Percentiles rank a stretch among this genome's conserved stretches.
Conservation (phyloP, 257 asterid species). For the Linderniella brevidens region DNA sequence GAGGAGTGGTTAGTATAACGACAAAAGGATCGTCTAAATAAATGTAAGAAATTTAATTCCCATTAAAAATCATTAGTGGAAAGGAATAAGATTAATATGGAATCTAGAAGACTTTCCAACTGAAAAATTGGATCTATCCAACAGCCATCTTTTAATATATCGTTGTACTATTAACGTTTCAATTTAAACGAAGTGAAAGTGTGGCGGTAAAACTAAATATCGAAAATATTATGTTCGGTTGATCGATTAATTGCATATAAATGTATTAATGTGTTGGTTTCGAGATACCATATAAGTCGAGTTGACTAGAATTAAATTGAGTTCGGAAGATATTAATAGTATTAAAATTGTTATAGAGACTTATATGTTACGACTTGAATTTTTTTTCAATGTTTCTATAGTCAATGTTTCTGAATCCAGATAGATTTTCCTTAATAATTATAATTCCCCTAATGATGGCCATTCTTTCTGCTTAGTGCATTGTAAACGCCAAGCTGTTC, state of each 20-base stretch:
- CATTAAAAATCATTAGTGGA: no score
- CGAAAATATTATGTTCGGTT: no score
- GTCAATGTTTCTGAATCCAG: not conserved
- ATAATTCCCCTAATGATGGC: constrained; percentile 10
- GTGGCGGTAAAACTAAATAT: no score
- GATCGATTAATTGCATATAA: no score
- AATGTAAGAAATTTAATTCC: no score
- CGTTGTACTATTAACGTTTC: no score
- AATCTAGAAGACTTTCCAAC: constrained; percentile 2
- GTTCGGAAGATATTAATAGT: not conserved
- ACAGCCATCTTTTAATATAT: not conserved
- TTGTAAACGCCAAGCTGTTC: constrained; percentile 8
- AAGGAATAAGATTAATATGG: not conserved
- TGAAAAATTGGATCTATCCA: not conserved
- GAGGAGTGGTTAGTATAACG: not conserved
- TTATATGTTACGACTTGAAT: not conserved
- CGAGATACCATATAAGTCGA: no score
- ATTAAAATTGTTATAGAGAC: not conserved
- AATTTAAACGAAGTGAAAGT: no score
- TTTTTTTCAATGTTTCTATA: not conserved
- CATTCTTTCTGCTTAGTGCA: not conserved
- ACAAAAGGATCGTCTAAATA: not conserved
- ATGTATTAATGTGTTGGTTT: no score
- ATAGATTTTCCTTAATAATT: constrained; percentile 10
- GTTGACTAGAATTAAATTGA: no score